Evolutionary conservation across 2,329 filamentous ascomycete species (phyloP), one percentile per base, ranked within the genome.

Genomic region (Colletotrichum tropicicola): DNA sequence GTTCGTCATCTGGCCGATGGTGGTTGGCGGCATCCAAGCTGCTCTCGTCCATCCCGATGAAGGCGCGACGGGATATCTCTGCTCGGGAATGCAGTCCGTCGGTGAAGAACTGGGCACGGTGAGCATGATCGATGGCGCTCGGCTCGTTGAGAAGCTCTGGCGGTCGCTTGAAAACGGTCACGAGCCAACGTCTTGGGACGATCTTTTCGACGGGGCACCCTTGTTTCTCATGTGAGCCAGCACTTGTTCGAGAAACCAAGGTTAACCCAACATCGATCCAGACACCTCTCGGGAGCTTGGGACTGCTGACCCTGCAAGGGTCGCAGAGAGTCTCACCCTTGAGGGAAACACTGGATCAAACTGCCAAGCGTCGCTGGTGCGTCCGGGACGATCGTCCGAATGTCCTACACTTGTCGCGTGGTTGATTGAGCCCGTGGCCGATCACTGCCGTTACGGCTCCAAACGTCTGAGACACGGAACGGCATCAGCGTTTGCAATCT

Each of bases 311-410:
- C 57, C 56, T 27, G 32, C 15, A 60, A 48, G 49, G 49, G 43
- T 27, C 25, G 6, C 10, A n/a, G 7, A 21, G 19, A 25, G 41
- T 25, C 41, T 49, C 43, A 32, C 35, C 56, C 41, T 41, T n/a
- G 13, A 19, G 10, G 37, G 23, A 27, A 55, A 51, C 13, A 25
- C n/a, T 25, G 21, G 61, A 27, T 61, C 61, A 65, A 39, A 55
- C 61, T 30, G 57, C 43, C 61, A 61, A 65, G 61, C 28, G 57
- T 65, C 49, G 43, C 56, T 37, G 35, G 45, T 54, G 27, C 39
- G 17, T 49, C 19, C 56, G 27, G 37, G 30, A 27, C 32, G 43
- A 55, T 55, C 56, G 12, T 44, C 35, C 35, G 28, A 61, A 25
- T 15, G 5, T 43, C 13, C 10, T 49, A n/a, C 21, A 27, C 51